A percentile compares a stretch with the other conserved stretches of the same genome.
These are phyloP conservation scores for Cyclotella atomus DNA, from an alignment of 108 stramenopile species.

Conservation along the genomic window DNA sequence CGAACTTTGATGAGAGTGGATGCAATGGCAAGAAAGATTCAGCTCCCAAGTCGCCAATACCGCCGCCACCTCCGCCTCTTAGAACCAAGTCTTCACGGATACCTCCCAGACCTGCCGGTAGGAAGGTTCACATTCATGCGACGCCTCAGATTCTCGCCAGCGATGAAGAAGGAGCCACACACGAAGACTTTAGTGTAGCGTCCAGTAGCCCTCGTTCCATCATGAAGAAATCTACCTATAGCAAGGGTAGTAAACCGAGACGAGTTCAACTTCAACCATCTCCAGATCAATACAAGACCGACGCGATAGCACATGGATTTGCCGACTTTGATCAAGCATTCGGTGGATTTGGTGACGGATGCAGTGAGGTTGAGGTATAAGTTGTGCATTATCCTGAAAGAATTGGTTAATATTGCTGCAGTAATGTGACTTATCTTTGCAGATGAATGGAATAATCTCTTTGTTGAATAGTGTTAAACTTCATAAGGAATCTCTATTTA, in stretches of 20 bases:
- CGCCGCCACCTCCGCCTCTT: not conserved
- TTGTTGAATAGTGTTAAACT: too few species aligned
- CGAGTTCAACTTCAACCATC: not conserved
- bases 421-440: too few species aligned
- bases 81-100: not conserved
- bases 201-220: slow-evolving; percentile 3
- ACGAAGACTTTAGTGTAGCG: not conserved
- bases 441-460: too few species aligned
- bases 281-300: not conserved
- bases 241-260: not conserved
- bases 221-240: slow-evolving; percentile 4
- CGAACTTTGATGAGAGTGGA: slow-evolving; percentile 1
- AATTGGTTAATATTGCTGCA: too few species aligned
- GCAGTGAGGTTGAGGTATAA: slow-evolving; percentile 7
- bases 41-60: not conserved
- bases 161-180: not conserved
- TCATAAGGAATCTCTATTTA: too few species aligned
- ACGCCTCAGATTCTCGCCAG: slow-evolving; percentile 6
- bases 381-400: not conserved
- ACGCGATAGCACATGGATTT: slow-evolving; percentile 7
- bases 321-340: slow-evolving; percentile 7
- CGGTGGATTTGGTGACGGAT: not conserved
- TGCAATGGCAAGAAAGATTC: not conserved
- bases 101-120: slow-evolving; percentile 2
- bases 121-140: slow-evolving; percentile 7